Base-by-base conservation (phyloP, 805 yeast genomes). In the Candida wancherniae region DNA sequence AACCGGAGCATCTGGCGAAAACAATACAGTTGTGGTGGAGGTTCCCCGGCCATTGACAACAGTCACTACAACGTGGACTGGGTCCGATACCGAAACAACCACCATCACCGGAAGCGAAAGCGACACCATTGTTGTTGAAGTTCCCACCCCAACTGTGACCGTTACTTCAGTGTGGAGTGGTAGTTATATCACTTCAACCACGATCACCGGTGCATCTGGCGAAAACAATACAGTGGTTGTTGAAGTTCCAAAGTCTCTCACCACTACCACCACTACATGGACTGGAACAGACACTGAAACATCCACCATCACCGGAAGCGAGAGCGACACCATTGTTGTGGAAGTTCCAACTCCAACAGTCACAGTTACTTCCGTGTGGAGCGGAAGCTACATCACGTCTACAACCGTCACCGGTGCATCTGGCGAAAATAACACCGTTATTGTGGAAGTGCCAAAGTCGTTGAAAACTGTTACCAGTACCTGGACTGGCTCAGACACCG, bases 271-370 rank as follows among this genome's bases (percentile, higher is more conserved):
- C 4, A 27, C 38, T 3, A 35, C 41, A 9, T 31, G 38, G 35
- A 36, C 45, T 9, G 33, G 34, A 3, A 4, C 25, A 2, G 21
- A n/a, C 14, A 31, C 45, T 4, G 22, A 39, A 9, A 39, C 47
- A 4, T 18, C 26, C 8, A 20, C 36, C 9, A 22, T 12, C 14
- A 11, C 24, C 4, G 36, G 36, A 3, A 9, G n/a, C 3, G 11
- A 9, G 7, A 19, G 8, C 6, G 12, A 31, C 16, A 36, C 36
- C 12, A 32, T 29, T 11, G 17, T 32, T 9, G 23, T 29, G 9
- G 40, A 41, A 3, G 42, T 34, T 16, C 48, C 48, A 3, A 33
- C 40, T 12, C 42, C 50, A 13, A 33, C 39, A 2, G 24, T 26
- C 10, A 22, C 22, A 7, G 14, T 7, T 11, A 28, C 24, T 15